Conservation (phyloP, 2,329 filamentous ascomycete species). For the Calonectria crousiana region DNA sequence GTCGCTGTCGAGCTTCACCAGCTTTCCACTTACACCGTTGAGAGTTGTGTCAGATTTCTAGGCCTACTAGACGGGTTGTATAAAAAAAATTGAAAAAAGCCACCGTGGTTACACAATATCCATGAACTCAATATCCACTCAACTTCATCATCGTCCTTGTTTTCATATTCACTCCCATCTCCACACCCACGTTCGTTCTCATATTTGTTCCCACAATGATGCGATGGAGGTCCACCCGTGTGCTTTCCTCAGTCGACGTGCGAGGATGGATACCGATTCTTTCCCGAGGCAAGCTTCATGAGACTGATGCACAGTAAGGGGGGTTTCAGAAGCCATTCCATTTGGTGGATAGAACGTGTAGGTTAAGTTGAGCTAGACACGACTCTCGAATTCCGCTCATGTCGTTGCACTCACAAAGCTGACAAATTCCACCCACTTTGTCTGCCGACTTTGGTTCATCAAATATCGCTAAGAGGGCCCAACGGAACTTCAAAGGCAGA, state of each 20-base stretch:
- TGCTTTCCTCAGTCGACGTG: constrained; percentile 46
- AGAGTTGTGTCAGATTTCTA: not conserved
- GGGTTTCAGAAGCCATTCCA: constrained; percentile 37
- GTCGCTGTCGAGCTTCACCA: not conserved
- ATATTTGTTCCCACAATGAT: not conserved
- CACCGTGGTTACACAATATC: not conserved
- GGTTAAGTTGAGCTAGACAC: constrained; percentile 55
- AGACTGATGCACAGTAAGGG: constrained; percentile 53
- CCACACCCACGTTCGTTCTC: not conserved
- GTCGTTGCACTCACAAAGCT: constrained; percentile 57
- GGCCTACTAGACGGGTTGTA: not conserved
- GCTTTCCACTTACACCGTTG: not conserved
- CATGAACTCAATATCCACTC: not conserved
- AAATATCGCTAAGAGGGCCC: constrained; percentile 54
- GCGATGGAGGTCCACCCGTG: constrained; percentile 50
- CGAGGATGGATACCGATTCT: constrained; percentile 42
- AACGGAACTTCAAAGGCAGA: constrained; percentile 51
- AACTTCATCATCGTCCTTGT: not conserved
- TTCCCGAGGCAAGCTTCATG: constrained; percentile 52
- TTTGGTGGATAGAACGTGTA: constrained; percentile 53
- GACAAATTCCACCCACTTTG: constrained; percentile 49
- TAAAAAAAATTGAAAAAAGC: not conserved
- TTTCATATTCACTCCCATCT: not conserved
- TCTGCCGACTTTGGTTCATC: constrained; percentile 44
- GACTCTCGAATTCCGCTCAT: constrained; percentile 55